Evolutionary conservation across 2,329 filamentous ascomycete species (phyloP).

Genomic region (Aspergillus fumigatiaffinis): DNA sequence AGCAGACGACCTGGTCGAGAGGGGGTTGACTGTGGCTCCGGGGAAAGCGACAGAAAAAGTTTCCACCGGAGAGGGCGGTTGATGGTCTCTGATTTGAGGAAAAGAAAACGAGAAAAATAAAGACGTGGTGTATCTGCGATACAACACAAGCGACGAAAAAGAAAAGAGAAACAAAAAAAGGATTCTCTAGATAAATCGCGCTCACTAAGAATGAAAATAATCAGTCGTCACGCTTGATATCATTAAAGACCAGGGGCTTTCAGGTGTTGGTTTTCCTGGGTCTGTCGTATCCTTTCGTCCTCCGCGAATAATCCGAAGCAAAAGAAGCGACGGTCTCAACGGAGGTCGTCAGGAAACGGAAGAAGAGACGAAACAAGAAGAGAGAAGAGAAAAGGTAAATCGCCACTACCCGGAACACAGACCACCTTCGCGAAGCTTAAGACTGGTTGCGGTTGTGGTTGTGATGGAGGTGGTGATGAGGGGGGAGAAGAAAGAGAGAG

Average conservation of each 20-base stretch:
- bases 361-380: conserved; percentile 13
- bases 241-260: conserved; percentile 2
- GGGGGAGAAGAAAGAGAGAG: conserved; percentile 2
- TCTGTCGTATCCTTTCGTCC: not conserved
- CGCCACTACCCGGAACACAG: conserved; percentile 13
- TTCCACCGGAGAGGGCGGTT: conserved; percentile 2
- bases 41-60: conserved; percentile 3
- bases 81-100: conserved; percentile 1
- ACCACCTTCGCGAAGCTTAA: conserved; percentile 5
- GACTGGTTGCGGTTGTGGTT: not conserved
- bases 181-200: conserved; percentile 2
- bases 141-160: conserved; percentile 1
- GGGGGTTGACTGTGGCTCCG: not conserved
- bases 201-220: conserved; percentile 8
- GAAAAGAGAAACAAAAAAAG: conserved; percentile 10
- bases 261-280: not conserved
- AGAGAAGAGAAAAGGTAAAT: conserved; percentile 1
- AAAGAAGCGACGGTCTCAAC: not conserved
- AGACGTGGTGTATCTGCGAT: conserved; percentile 7
- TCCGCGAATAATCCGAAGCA: not conserved
- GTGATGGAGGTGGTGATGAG: conserved; percentile 2
- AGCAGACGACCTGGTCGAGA: conserved; percentile 9
- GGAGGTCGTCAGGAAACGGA: conserved; percentile 5
- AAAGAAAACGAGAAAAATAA: conserved; percentile 11
- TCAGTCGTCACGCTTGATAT: conserved; percentile 15